Evolutionary conservation across 768 basidiomycete genomes (phyloP), one percentile per base, ranked within the genome.

Genomic region (Kwoniella sp.): DNA sequence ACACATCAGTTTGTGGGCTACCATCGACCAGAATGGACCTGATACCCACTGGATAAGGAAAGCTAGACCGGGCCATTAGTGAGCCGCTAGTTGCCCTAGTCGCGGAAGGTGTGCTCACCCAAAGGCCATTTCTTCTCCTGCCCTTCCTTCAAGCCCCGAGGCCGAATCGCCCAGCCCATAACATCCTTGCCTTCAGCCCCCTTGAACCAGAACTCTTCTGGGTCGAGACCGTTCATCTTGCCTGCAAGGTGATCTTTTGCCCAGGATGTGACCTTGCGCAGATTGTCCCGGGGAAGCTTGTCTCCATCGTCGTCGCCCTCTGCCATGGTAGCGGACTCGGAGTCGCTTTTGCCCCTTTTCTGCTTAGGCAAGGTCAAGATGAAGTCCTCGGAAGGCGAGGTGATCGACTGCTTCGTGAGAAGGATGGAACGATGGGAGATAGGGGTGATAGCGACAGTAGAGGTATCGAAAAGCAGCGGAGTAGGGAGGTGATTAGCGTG

Each of bases 161-260:
- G 93, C 60, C 84, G 88, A 48, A 90, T 59, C 12, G 83, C 76
- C 85, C 85, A 96, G 5, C 89, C 90, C 38, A 95, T 91, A 14
- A 96, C 83, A 26, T 81, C 66, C 70, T 80, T 81, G 9, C 82
- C 81, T 60, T 84, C 75, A 3, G 87, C 88, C 9, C 93, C 93
- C 54, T 82, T 80, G 77, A 95, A 96, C 83, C 85, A 89, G 67
- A 96, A 88, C 51, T 88, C 83, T 62, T 92, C 85, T 7, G 76
- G 79, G 43, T 79, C 73, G 3, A 69, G 46, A 1, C 50, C 62
- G 22, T 55, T 52, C 3, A 66, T 53, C n/a, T 42, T 46, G 20
- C 42, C 56, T 19, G 22, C 59, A 43, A 90, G 73, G 5, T 78
- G 78, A 8, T 77, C 69, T 34, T 76, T 78, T 0, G 85, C 80